Conservation (phyloP, 2,329 filamentous ascomycete genomes). For the Herpotrichia juniperi region DNA sequence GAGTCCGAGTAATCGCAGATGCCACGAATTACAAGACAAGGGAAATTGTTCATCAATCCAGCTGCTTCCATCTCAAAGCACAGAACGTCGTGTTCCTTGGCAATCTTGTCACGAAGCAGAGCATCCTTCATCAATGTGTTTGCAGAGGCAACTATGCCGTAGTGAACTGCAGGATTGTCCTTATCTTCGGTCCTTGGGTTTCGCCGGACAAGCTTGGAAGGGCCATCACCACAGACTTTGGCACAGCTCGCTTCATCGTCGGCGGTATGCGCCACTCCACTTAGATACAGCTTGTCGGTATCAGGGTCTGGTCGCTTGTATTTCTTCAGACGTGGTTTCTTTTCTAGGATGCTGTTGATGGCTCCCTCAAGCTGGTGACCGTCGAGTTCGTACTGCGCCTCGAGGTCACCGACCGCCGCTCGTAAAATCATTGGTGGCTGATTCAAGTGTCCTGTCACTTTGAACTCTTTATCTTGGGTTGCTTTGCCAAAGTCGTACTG, state of each 20-base stretch:
- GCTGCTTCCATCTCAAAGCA: constrained; percentile 32
- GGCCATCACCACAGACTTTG: no score
- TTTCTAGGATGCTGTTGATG: constrained; percentile 27
- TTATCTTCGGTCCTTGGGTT: background rate
- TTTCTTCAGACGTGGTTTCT: constrained; percentile 28
- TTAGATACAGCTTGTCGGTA: background rate
- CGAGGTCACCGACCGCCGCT: constrained; percentile 23
- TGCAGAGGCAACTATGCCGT: constrained; percentile 25
- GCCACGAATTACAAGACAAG: constrained; percentile 25
- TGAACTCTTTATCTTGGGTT: constrained; percentile 20
- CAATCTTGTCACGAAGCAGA: constrained; percentile 14
- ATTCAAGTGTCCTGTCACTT: constrained; percentile 19
- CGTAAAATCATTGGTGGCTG: constrained; percentile 25
- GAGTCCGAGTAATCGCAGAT: constrained; percentile 31
- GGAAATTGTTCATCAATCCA: constrained; percentile 18
- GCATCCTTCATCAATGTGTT: constrained; percentile 24
- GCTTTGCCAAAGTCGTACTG: constrained; percentile 28
- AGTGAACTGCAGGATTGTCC: constrained; percentile 21
- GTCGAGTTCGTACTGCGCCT: constrained; percentile 19
- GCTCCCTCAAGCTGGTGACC: constrained; percentile 15
- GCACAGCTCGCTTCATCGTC: no score
- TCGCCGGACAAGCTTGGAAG: background rate
- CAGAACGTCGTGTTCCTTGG: constrained; percentile 18
- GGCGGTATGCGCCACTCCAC: no score
- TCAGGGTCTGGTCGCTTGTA: constrained; percentile 24